Evolutionary conservation across 108 stramenopile species (phyloP).

Genomic region (Schizochytrium sp.): DNA sequence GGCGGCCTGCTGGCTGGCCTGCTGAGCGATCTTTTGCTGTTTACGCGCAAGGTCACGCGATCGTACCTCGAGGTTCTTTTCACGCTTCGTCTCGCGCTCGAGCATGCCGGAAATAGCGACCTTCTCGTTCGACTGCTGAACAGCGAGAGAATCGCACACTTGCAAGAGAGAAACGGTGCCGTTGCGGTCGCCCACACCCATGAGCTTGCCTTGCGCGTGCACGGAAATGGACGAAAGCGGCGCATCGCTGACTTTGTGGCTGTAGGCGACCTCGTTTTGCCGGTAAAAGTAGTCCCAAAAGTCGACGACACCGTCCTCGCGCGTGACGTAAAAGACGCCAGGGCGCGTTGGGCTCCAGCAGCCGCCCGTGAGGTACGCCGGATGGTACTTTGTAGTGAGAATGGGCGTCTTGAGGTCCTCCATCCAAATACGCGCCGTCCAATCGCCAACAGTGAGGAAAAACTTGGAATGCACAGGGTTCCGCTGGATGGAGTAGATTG

Average conservation of each 20-base stretch:
- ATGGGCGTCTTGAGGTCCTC: conserved; percentile 75
- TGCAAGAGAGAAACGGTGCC: conserved; percentile 73
- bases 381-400: conserved; percentile 66
- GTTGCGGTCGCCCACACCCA: conserved; percentile 70
- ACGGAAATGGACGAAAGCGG: conserved; percentile 61
- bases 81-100: conserved; percentile 70
- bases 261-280: conserved; percentile 73
- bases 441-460: conserved; percentile 79
- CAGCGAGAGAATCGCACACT: conserved; percentile 59
- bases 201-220: conserved; percentile 62
- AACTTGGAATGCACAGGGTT: conserved; percentile 72
- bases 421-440: conserved; percentile 72
- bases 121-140: conserved; percentile 61
- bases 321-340: conserved; percentile 75
- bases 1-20: conserved; percentile 22
- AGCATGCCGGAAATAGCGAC: conserved; percentile 59
- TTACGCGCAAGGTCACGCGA: conserved; percentile 44
- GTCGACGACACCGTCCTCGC: conserved; percentile 70
- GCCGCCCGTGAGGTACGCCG: conserved; percentile 63
- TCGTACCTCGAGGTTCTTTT: conserved; percentile 65
- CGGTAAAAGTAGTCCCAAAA: conserved; percentile 76
- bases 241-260: conserved; percentile 69
- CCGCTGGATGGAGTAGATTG: conserved; percentile 71
- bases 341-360: conserved; percentile 78
- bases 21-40: conserved; percentile 35